Conservation (phyloP, 1,139 yeast species). For the Candida anutae region DNA sequence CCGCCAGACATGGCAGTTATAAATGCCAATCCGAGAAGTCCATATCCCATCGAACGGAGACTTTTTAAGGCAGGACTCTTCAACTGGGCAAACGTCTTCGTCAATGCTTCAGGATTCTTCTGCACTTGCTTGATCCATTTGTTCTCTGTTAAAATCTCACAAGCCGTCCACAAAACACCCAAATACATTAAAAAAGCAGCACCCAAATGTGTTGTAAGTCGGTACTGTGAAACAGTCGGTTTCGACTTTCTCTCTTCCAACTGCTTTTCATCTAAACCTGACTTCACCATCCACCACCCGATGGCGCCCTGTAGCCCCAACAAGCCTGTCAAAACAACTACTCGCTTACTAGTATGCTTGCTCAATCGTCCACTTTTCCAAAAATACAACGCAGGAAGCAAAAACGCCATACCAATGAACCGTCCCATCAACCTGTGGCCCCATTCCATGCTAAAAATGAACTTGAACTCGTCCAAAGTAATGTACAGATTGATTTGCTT, state of each 20-base stretch:
- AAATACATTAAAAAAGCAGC: conserved; percentile 86
- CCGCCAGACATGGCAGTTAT: conserved; percentile 95
- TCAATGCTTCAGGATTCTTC: conserved; percentile 49
- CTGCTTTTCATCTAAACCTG: conserved; percentile 82
- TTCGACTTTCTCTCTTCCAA: conserved; percentile 74
- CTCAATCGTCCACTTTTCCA: conserved; percentile 62
- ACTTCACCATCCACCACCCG: conserved; percentile 99
- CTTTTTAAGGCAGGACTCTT: conserved; percentile 46
- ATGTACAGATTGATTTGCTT: conserved; percentile 84
- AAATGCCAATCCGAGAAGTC: conserved; percentile 62
- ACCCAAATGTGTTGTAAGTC: conserved; percentile 89
- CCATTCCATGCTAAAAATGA: conserved; percentile 97
- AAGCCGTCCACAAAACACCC: conserved; percentile 87
- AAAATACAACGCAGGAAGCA: conserved; percentile 81
- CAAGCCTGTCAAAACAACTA: conserved; percentile 65
- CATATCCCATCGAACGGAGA: conserved; percentile 48
- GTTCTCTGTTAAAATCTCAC: conserved; percentile 73
- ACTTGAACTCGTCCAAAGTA: conserved; percentile 87
- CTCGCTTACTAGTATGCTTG: conserved; percentile 56
- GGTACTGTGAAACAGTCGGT: conserved; percentile 94
- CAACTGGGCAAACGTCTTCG: conserved; percentile 44
- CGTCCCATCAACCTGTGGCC: conserved; percentile 90
- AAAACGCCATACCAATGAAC: conserved; percentile 74
- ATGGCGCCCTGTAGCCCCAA: conserved; percentile 91
- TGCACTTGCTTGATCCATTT: conserved; percentile 39